These are phyloP conservation scores for Mycosarcoma maydis DNA, from an alignment of 1,284 basidiomycete genomes.

Conservation along the genomic window DNA sequence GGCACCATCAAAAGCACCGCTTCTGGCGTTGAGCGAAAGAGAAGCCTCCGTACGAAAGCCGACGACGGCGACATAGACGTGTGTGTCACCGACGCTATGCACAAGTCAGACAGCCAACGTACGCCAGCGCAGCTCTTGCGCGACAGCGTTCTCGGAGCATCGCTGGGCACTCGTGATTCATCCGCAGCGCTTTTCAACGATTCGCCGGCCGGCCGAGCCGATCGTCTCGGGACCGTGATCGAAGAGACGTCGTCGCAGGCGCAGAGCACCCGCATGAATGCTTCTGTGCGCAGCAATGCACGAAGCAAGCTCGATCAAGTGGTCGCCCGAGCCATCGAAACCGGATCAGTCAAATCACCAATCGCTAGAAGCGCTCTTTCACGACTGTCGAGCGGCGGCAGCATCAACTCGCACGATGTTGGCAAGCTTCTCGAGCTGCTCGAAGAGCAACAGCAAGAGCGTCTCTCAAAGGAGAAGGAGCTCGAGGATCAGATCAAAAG, in stretches of 20 bases:
- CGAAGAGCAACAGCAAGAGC: constrained; percentile 49
- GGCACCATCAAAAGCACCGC: constrained; percentile 45
- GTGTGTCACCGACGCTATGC: not conserved
- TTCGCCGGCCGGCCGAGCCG: constrained; percentile 10
- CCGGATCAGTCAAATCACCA: constrained; percentile 15
- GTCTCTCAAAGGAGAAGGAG: constrained; percentile 35
- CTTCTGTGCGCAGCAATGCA: constrained; percentile 31
- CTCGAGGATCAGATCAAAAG: constrained; percentile 50
- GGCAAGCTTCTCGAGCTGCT: constrained; percentile 48
- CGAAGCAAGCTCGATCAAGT: constrained; percentile 29
- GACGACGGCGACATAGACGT: constrained; percentile 4
- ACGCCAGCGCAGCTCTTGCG: constrained; percentile 48
- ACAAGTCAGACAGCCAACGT: constrained; percentile 2
- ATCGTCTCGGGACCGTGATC: constrained; percentile 50
- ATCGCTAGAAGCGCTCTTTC: constrained; percentile 28
- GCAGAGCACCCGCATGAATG: constrained; percentile 39
- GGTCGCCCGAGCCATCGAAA: constrained; percentile 13
- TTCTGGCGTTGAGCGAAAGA: constrained; percentile 17
- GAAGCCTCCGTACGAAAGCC: constrained; percentile 13
- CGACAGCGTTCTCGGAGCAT: constrained; percentile 31
- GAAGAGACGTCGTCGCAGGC: constrained; percentile 56
- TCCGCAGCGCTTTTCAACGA: constrained; percentile 24
- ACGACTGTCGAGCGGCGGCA: constrained; percentile 39
- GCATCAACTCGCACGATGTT: constrained; percentile 51
- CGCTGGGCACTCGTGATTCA: not conserved